These are phyloP conservation scores for Parasarocladium wereldwijsianum DNA, from an alignment of 2,329 filamentous ascomycete species.

Conservation along the genomic window DNA sequence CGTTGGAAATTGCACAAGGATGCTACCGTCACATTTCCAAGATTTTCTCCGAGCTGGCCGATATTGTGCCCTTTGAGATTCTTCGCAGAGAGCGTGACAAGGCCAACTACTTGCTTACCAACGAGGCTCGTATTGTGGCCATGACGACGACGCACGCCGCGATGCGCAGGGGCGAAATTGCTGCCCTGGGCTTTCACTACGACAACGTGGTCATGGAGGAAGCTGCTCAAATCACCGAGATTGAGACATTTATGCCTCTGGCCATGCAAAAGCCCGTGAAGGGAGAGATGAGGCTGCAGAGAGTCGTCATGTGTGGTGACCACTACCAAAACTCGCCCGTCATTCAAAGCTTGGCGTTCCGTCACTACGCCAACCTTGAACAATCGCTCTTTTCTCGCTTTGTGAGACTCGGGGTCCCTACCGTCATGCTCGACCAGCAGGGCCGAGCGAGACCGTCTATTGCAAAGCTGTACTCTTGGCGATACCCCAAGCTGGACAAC, in stretches of 20 bases:
- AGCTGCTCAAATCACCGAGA: constrained; percentile 92
- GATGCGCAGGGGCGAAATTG: constrained; percentile 84
- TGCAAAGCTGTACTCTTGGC: constrained; percentile 83
- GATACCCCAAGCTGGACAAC: constrained; percentile 69
- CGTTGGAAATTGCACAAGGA: constrained; percentile 64
- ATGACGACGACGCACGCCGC: constrained; percentile 99
- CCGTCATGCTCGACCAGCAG: constrained; percentile 81
- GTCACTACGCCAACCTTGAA: constrained; percentile 89
- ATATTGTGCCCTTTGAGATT: constrained; percentile 91
- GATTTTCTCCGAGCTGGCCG: constrained; percentile 83
- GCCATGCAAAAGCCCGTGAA: constrained; percentile 73
- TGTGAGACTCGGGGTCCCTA: constrained; percentile 82
- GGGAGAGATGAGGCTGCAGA: constrained; percentile 62
- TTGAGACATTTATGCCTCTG: constrained; percentile 90
- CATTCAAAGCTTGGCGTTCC: constrained; percentile 85
- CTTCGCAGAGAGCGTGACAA: constrained; percentile 79
- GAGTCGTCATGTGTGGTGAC: constrained; percentile 86
- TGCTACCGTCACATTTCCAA: constrained; percentile 81
- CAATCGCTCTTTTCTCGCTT: constrained; percentile 89
- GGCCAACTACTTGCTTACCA: constrained; percentile 87
- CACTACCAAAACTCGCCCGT: constrained; percentile 95
- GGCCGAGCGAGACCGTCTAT: constrained; percentile 80
- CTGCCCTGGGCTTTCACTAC: constrained; percentile 84
- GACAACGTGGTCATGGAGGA: constrained; percentile 98
- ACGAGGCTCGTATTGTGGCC: constrained; percentile 91